Percentiles rank a stretch among this genome's conserved stretches.
Conservation (phyloP, 2,329 filamentous ascomycete species). For the Fusarium secorum region DNA sequence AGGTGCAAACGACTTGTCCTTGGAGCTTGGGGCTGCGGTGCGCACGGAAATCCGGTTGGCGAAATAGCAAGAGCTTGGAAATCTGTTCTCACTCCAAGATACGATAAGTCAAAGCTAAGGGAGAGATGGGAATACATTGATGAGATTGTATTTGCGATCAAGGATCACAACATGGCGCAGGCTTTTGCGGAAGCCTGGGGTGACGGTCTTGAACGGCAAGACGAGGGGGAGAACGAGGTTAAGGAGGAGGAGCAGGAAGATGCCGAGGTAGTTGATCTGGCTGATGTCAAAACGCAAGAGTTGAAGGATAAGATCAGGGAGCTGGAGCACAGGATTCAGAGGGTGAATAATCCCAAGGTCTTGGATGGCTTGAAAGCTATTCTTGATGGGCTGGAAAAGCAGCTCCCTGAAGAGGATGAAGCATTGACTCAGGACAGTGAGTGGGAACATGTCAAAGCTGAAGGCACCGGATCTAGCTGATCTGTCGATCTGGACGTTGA, state of each 20-base stretch:
- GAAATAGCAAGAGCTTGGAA: constrained; percentile 65
- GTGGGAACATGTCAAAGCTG: background rate
- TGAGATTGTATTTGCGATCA: constrained; percentile 67
- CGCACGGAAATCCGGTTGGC: constrained; percentile 67
- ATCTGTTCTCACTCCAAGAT: constrained; percentile 41
- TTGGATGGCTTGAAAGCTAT: constrained; percentile 14
- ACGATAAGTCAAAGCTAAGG: constrained; percentile 25
- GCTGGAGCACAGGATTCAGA: constrained; percentile 24
- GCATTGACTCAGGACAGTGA: background rate
- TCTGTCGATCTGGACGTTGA: background rate
- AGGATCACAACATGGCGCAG: constrained; percentile 58
- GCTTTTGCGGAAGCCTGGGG: constrained; percentile 61
- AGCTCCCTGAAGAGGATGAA: background rate
- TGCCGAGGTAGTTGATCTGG: background rate
- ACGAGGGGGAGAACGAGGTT: background rate
- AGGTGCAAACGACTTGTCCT: constrained; percentile 61
- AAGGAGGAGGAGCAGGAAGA: background rate
- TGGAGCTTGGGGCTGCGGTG: constrained; percentile 71
- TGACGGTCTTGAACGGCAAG: constrained; percentile 22
- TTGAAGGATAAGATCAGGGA: constrained; percentile 27
- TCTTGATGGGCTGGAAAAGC: constrained; percentile 16
- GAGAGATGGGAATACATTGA: constrained; percentile 37
- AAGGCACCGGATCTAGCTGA: background rate
- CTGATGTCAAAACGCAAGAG: constrained; percentile 9
- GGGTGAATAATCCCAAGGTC: constrained; percentile 9